Conservation (phyloP, 2,329 filamentous ascomycete species). For the Scytalidium sp. region DNA sequence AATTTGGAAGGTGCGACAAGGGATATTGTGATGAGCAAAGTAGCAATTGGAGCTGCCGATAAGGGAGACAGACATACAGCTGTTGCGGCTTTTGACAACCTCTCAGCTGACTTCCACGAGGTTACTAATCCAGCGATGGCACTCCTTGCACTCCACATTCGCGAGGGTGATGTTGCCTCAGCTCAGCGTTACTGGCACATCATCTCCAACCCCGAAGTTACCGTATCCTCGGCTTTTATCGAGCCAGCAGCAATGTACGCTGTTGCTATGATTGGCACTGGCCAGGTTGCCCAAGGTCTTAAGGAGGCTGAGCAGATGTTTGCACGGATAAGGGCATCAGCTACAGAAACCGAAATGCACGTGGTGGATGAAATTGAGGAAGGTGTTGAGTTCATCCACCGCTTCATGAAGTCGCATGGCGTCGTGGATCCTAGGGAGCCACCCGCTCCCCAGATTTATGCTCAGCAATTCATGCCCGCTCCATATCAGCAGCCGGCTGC, state of each 20-base stretch:
- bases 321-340: slow-evolving; percentile 68
- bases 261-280: slow-evolving; percentile 81
- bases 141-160: slow-evolving; percentile 82
- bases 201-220: slow-evolving; percentile 60
- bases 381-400: slow-evolving; percentile 66
- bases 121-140: slow-evolving; percentile 66
- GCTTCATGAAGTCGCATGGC: slow-evolving; percentile 55
- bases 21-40: slow-evolving; percentile 63
- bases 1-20: slow-evolving; percentile 58
- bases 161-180: slow-evolving; percentile 72
- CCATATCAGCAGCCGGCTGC: slow-evolving; percentile 49
- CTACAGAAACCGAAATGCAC: slow-evolving; percentile 48
- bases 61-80: slow-evolving; percentile 68
- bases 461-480: slow-evolving; percentile 46
- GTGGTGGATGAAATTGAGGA: slow-evolving; percentile 82
- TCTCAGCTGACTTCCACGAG: slow-evolving; percentile 49
- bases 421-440: slow-evolving; percentile 51
- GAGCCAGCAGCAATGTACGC: slow-evolving; percentile 90
- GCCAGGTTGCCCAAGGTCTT: slow-evolving; percentile 79
- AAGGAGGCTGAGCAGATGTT: slow-evolving; percentile 83
- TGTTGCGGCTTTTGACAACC: slow-evolving; percentile 58
- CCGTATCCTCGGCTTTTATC: slow-evolving; percentile 64
- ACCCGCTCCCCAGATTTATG: slow-evolving; percentile 43
- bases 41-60: slow-evolving; percentile 80
- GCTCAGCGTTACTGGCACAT: slow-evolving; percentile 80